Conservation (phyloP, 768 basidiomycete genomes). For the Mycena olivaceomarginata region DNA sequence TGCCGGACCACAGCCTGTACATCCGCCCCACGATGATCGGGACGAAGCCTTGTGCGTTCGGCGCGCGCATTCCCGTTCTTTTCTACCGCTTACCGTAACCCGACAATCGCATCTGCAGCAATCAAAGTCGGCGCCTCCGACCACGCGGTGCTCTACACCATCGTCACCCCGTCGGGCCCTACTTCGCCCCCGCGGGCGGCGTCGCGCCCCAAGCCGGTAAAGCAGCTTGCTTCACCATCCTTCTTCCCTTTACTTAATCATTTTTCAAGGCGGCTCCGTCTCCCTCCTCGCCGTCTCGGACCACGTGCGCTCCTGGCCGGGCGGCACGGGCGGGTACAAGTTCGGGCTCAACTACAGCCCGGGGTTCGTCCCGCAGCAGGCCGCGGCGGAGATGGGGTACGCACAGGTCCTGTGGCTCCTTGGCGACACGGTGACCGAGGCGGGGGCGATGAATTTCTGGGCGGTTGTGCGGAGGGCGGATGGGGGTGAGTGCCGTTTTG, state of each 20-base stretch:
- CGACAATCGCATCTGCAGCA: constrained; percentile 45
- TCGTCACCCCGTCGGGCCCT: constrained; percentile 84
- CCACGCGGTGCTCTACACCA: constrained; percentile 84
- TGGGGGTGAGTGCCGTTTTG: constrained; percentile 63
- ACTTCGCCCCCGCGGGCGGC: constrained; percentile 68
- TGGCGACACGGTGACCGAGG: constrained; percentile 70
- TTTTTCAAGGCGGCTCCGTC: constrained; percentile 54
- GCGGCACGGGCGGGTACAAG: constrained; percentile 88
- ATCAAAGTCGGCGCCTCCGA: constrained; percentile 83
- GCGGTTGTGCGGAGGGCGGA: constrained; percentile 73
- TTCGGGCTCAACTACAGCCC: constrained; percentile 82
- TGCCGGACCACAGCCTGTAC: constrained; percentile 88
- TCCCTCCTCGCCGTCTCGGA: constrained; percentile 64
- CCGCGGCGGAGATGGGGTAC: not conserved
- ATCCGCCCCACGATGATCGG: constrained; percentile 88
- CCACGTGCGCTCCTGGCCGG: constrained; percentile 69
- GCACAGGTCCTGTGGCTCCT: constrained; percentile 80
- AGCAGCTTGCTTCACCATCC: too few species aligned
- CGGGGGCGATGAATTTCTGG: constrained; percentile 90
- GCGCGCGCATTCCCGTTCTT: constrained; percentile 58
- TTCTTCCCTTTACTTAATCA: not conserved
- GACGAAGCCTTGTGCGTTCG: constrained; percentile 61
- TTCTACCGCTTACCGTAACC: constrained; percentile 56
- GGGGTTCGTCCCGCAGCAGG: constrained; percentile 74
- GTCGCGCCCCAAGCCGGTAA: too few species aligned